Base-by-base conservation (phyloP, 1,284 basidiomycete genomes). In the Porogramme epimiltina region DNA sequence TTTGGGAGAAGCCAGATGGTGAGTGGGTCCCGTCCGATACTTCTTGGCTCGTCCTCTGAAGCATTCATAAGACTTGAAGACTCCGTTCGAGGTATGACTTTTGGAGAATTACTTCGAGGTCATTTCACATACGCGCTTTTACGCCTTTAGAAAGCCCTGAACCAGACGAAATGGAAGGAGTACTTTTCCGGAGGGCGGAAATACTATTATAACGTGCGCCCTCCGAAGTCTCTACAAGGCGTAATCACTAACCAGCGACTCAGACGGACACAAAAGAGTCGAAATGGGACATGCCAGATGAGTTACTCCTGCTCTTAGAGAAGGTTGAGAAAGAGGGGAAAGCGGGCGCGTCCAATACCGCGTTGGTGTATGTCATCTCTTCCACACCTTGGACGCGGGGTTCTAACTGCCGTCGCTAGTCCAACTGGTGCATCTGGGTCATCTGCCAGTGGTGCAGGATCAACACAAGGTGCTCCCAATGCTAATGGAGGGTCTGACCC, bases 281-380 rank as follows among this genome's bases (percentile, higher is more conserved):
- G n/a, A 93, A 95, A 77, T 98, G 95, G 95, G 91, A 95, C 56
- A 89, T 95, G 81, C 95, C 95, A 19, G 85, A 91, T 49, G 93
- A 96, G 63, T 80, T 97, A 24, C 71, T 88, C 20, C 77, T 90
- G 22, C 71, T 95, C 16, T 78, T 94, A 45, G 89, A 92, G 66
- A 87, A 88, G 63, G 87, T 95, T 1, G 91, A 93, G 67, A 88
- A 88, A 61, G 89, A 93, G 54, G 70, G 71, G 47, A 77, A 71
- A 47, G 64, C 72, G 15, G 66, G 61, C 18, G 59, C 64, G 49
- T 57, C 67, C 34, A 52, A 48, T 23, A 67, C 65, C 62, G 66
- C 68, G 42, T 47, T 66, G 43, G 62, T 67, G 66, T 64, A 51
- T 25, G 56, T 55, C 4, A 4, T 36, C 37, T n/a, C n/a, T n/a